Percentiles rank a stretch among this genome's conserved stretches.
Conservation (phyloP, 805 yeast genomes). For the Pichia californica region DNA sequence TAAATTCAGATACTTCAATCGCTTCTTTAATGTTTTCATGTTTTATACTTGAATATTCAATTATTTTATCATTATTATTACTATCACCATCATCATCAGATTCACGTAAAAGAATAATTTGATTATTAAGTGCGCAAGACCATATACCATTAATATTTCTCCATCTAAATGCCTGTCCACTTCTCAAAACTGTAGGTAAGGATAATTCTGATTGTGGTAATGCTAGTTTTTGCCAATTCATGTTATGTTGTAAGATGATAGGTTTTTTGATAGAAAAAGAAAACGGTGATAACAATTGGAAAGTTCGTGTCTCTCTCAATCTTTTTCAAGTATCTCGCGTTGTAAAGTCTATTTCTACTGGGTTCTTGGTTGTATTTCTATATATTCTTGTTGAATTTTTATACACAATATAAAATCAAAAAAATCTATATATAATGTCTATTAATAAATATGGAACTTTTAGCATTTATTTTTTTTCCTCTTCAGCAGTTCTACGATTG, state of each 20-base stretch:
- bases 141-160: conserved; percentile 54
- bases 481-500: conserved; percentile 11
- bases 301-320: too few species aligned
- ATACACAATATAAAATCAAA: too few species aligned
- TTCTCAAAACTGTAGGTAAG: conserved; percentile 61
- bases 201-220: conserved; percentile 41
- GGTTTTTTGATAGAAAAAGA: too few species aligned
- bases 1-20: conserved; percentile 35
- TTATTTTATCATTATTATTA: conserved; percentile 23
- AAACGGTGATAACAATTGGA: too few species aligned
- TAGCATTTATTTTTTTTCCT: conserved; percentile 7
- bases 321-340: too few species aligned
- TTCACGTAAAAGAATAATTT: conserved; percentile 51
- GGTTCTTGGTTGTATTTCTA: too few species aligned
- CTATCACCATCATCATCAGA: background rate
- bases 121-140: conserved; percentile 55
- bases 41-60: conserved; percentile 48
- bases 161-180: conserved; percentile 87
- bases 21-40: conserved; percentile 1
- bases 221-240: conserved; percentile 24
- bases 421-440: too few species aligned
- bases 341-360: too few species aligned
- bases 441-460: too few species aligned
- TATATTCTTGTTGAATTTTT: too few species aligned
- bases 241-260: too few species aligned